Evolutionary conservation across 768 basidiomycete genomes (phyloP), one percentile per base, ranked within the genome.

Genomic region (Brasilioporus rufonigricans): DNA sequence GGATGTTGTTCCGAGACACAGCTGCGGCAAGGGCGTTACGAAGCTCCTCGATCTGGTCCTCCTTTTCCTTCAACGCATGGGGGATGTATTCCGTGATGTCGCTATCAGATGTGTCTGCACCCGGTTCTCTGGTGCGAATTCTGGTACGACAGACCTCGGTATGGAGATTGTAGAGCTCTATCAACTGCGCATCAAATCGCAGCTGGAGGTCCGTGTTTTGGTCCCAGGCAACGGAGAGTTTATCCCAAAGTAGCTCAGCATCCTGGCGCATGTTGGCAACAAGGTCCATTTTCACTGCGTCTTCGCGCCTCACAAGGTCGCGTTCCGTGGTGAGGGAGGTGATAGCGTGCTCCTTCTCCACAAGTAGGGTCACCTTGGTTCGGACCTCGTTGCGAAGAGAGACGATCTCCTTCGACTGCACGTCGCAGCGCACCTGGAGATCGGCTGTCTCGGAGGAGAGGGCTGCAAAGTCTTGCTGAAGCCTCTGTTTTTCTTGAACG

Each of bases 21-120:
- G 48, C 27, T 1, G 1, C 16, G 1, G n/a, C 35, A 12, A 54
- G 35, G 8, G 47, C 39, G 5, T 10, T 16, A 24, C 45, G 52
- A 50, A 59, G 59, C 13, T 47, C 35, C 5, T 46, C 39, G 21
- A 56, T 39, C 18, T 48, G 7, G 8, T 51, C 26, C n/a, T 46
- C 23, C 44, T 49, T 55, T 26, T 33, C 21, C 43, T 48, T 23
- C 47, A 55, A 3, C n/a, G n/a, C n/a, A n/a, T n/a, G n/a, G n/a
- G n/a, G n/a, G n/a, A n/a, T n/a, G n/a, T n/a, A n/a, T n/a, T n/a
- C n/a, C n/a, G n/a, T n/a, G n/a, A n/a, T 29, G 27, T 29, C 27
- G 9, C 27, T 29, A 29, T 29, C 9, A 9, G 27, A 29, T 29
- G 9, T 9, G 27, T 29, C 9, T 29, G 9, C 27, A 29, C 27